Percentiles rank a stretch among this genome's conserved stretches.
These are phyloP conservation scores for Adansonia madagascariensis DNA, from an alignment of 441 rosid genomes.

Conservation along the genomic window DNA sequence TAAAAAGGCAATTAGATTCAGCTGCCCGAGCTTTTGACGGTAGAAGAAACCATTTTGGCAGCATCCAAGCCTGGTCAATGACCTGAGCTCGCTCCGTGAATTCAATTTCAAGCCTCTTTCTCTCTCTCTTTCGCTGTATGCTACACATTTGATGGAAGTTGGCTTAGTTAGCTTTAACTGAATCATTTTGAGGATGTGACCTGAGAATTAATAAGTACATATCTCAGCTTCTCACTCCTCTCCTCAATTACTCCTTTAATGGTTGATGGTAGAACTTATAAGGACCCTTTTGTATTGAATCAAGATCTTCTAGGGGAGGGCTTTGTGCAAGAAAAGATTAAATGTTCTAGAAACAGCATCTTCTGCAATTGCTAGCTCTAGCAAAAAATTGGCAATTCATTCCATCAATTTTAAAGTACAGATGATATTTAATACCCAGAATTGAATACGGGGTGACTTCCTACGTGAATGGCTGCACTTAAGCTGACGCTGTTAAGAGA, in stretches of 20 bases:
- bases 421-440: background rate
- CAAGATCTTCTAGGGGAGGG: no score
- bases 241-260: no score
- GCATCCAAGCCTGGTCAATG: slow-evolving; percentile 2
- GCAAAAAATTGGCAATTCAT: slow-evolving; percentile 7
- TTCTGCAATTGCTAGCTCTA: background rate
- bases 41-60: background rate
- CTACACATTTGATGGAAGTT: no score
- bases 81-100: background rate
- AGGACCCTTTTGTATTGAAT: background rate
- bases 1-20: slow-evolving; percentile 14
- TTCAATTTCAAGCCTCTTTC: background rate
- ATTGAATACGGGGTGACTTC: slow-evolving; percentile 1
- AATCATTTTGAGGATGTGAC: no score
- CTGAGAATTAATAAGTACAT: background rate
- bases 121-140: no score
- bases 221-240: no score
- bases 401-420: background rate
- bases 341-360: background rate
- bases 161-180: no score
- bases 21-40: background rate
- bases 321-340: background rate
- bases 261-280: background rate
- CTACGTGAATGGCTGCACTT: slow-evolving; percentile 19
- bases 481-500: slow-evolving; percentile 21